These are phyloP conservation scores for Arachnopeziza araneosa DNA, from an alignment of 2,329 filamentous ascomycete genomes.

Conservation along the genomic window DNA sequence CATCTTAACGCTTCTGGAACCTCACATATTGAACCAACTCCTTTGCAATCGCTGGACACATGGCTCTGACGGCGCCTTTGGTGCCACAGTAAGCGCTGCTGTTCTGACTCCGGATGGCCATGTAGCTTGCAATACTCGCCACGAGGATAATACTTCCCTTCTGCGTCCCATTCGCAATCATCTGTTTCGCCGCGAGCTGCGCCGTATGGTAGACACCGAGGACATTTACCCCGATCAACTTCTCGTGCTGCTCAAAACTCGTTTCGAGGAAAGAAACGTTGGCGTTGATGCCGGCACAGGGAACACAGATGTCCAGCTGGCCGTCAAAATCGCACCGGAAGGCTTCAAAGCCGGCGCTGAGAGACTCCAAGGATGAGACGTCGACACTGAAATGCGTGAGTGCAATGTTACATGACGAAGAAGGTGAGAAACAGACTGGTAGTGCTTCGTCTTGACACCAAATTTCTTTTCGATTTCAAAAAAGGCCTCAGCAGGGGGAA, in stretches of 20 bases:
- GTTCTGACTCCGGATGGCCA: slow-evolving; percentile 44
- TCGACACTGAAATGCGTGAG: slow-evolving; percentile 26
- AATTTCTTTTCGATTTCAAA: slow-evolving; percentile 36
- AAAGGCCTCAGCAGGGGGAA: slow-evolving; percentile 35
- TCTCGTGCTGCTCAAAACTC: slow-evolving; percentile 36
- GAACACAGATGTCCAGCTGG: slow-evolving; percentile 39
- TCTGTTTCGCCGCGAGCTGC: slow-evolving; percentile 33
- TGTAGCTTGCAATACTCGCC: slow-evolving; percentile 47
- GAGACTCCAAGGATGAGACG: slow-evolving; percentile 30
- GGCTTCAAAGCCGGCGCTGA: slow-evolving; percentile 29
- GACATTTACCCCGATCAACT: slow-evolving; percentile 43
- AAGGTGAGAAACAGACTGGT: slow-evolving; percentile 18
- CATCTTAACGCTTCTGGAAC: neutral
- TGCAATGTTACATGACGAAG: neutral
- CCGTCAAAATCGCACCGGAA: slow-evolving; percentile 31
- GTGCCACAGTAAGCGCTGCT: slow-evolving; percentile 43
- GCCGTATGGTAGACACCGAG: slow-evolving; percentile 37
- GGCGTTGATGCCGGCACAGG: slow-evolving; percentile 41
- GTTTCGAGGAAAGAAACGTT: slow-evolving; percentile 41
- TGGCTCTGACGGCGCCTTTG: slow-evolving; percentile 42
- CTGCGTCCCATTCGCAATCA: slow-evolving; percentile 40
- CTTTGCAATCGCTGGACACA: slow-evolving; percentile 43
- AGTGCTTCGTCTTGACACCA: slow-evolving; percentile 37
- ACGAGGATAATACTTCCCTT: slow-evolving; percentile 48
- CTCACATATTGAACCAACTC: slow-evolving; percentile 34